Conservation (phyloP, 2,329 filamentous ascomycete species). For the Cladobotryum mycophilum region DNA sequence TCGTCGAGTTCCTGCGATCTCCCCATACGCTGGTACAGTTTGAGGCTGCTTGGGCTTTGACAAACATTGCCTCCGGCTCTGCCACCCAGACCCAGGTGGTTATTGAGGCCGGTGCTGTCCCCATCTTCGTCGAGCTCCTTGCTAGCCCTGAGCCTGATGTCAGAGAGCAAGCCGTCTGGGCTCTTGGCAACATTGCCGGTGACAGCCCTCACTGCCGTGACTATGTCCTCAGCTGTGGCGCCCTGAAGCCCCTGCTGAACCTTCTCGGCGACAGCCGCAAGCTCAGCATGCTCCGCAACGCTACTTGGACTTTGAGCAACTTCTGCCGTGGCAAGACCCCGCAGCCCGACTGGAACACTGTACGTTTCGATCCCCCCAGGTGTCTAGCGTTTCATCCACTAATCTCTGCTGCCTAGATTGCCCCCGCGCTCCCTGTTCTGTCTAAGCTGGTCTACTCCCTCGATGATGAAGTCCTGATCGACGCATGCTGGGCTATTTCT, state of each 20-base stretch:
- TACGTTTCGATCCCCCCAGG: slow-evolving; percentile 42
- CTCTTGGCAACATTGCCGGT: slow-evolving; percentile 95
- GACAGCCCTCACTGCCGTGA: slow-evolving; percentile 97
- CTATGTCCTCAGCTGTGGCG: slow-evolving; percentile 87
- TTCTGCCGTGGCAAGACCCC: slow-evolving; percentile 99
- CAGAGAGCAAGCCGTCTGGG: slow-evolving; percentile 97
- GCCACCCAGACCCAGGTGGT: slow-evolving; percentile 97
- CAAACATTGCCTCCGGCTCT: slow-evolving; percentile 97
- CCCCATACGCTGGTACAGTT: slow-evolving; percentile 98
- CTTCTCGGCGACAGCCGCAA: slow-evolving; percentile 96
- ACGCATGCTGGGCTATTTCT: slow-evolving; percentile 99
- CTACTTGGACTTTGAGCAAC: slow-evolving; percentile 98
- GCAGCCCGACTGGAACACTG: slow-evolving; percentile 94
- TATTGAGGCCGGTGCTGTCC: slow-evolving; percentile 95
- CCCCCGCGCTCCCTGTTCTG: slow-evolving; percentile 88
- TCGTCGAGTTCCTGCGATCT: slow-evolving; percentile 96
- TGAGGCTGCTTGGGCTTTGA: slow-evolving; percentile 97
- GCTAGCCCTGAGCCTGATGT: slow-evolving; percentile 96
- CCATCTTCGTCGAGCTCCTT: slow-evolving; percentile 95
- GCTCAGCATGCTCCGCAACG: slow-evolving; percentile 97
- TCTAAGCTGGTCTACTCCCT: slow-evolving; percentile 97
- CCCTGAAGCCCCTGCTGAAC: slow-evolving; percentile 80
- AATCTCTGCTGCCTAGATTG: slow-evolving; percentile 55
- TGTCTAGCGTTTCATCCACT: slow-evolving; percentile 3
- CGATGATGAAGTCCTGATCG: slow-evolving; percentile 96